Base-by-base conservation (phyloP, 768 basidiomycete genomes). In the Pholiota molesta region DNA sequence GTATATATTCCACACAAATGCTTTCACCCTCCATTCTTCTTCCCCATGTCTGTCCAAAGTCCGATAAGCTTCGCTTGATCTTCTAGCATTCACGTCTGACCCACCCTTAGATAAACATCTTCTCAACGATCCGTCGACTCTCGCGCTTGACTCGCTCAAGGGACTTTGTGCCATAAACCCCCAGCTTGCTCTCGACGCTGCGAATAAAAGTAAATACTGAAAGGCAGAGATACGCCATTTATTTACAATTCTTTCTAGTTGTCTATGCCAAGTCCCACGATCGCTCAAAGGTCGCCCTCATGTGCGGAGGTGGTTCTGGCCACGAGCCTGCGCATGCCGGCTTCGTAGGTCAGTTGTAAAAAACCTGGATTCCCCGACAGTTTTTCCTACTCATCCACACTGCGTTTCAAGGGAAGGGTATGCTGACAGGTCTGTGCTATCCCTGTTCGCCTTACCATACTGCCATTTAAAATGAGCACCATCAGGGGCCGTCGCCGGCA, bases 261-360 rank as follows among this genome's bases (percentile, higher is more conserved):
- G 80, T 94, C 44, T 86, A 89, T 68, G 74, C 85, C 55, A 76
- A 83, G 26, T 66, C 75, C n/a, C 82, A 74, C 33, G 85, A 90
- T 71, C 82, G 77, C 59, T 82, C 83, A 23, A 87, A 86, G 70
- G 94, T 95, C 45, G 84, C 90, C 2, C 78, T 95, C 14, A 79
- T 95, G 67, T 93, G 90, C 68, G 93, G 93, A 9, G 93, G 94
- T 5, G 93, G 94, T 33, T 86, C 89, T 26, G 92, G 96, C 5
- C 96, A 97, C 71, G 96, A 97, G 69, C 96, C 96, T 7, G 85
- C 94, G 16, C 94, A 95, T 75, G 86, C 92, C 5, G 91, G 86
- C 1, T 95, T 91, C 67, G 94, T 97, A n/a, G 95, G 94, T 89
- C 64, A 65, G 82, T 71, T 60, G 28, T 51, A 7, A 33, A 61